Percentiles rank a stretch among this genome's conserved stretches.
phyloP scores from a whole-genome alignment of 2,329 filamentous ascomycete species.

The Cladosporium sp. region DNA sequence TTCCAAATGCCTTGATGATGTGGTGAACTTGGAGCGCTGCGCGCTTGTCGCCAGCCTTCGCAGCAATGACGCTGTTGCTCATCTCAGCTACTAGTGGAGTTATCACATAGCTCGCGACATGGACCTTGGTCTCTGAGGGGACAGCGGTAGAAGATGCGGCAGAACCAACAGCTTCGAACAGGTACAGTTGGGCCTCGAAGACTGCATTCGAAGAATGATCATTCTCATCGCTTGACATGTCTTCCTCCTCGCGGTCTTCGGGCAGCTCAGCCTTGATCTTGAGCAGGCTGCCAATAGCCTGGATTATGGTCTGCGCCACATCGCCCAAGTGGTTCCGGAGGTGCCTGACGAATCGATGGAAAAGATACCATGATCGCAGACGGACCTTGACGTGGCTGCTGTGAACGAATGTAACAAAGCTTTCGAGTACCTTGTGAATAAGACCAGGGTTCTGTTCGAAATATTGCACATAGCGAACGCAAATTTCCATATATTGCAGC shows the following conservation, averaged over 20 bases:
- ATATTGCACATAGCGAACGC: conserved; percentile 86
- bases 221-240: conserved; percentile 91
- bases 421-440: conserved; percentile 83
- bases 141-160: conserved; percentile 79
- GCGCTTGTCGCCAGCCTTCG: conserved; percentile 75
- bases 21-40: conserved; percentile 89
- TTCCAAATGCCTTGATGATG: conserved; percentile 92
- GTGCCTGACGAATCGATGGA: conserved; percentile 87
- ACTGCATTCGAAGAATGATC: conserved; percentile 85
- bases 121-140: conserved; percentile 75
- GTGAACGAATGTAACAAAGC: conserved; percentile 86
- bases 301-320: conserved; percentile 85
- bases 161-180: conserved; percentile 91
- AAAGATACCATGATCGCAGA: conserved; percentile 93
- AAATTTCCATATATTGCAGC: conserved; percentile 97
- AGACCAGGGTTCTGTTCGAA: conserved; percentile 80
- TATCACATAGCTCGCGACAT: conserved; percentile 84
- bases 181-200: conserved; percentile 85
- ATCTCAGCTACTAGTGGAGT: conserved; percentile 87
- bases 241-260: conserved; percentile 73
- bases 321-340: conserved; percentile 79
- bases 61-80: conserved; percentile 70
- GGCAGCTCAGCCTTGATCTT: conserved; percentile 87
- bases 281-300: conserved; percentile 81
- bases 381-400: conserved; percentile 83